Conservation (phyloP, 2,329 filamentous ascomycete species). For the Beauveria sp. region DNA sequence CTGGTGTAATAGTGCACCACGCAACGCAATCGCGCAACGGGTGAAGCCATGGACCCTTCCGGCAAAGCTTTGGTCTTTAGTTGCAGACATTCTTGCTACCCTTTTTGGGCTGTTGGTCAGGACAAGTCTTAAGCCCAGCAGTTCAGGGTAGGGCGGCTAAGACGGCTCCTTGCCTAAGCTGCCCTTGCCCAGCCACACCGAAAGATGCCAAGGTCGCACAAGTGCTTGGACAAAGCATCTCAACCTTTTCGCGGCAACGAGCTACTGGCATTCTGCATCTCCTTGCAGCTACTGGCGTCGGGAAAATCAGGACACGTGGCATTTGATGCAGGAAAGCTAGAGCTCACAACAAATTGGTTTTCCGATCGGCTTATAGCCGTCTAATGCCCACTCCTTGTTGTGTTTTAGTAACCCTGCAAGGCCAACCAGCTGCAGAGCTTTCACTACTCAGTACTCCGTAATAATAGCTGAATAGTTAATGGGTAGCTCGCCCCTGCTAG, state of each 20-base stretch:
- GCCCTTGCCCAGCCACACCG: not conserved
- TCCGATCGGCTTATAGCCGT: not conserved
- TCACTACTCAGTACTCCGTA: not conserved
- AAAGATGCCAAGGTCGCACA: not conserved
- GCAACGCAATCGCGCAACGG: not conserved
- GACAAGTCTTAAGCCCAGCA: not conserved
- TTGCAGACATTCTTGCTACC: not conserved
- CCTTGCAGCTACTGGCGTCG: too few species aligned
- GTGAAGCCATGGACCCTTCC: not conserved
- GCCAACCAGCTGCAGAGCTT: not conserved
- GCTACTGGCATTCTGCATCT: not conserved
- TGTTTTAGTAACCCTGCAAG: not conserved
- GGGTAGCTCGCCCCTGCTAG: not conserved
- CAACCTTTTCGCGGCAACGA: not conserved
- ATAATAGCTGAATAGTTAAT: not conserved
- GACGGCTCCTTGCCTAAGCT: not conserved
- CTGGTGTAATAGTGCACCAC: too few species aligned
- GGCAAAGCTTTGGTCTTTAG: not conserved
- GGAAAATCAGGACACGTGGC: not conserved
- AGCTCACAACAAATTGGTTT: not conserved
- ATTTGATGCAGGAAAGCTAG: not conserved
- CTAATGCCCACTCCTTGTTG: not conserved
- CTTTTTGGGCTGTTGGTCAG: not conserved
- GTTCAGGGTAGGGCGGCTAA: not conserved
- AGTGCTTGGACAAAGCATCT: not conserved